Evolutionary conservation across 73 alveolate species (phyloP).

Genomic region (Blepharisma stoltei): DNA sequence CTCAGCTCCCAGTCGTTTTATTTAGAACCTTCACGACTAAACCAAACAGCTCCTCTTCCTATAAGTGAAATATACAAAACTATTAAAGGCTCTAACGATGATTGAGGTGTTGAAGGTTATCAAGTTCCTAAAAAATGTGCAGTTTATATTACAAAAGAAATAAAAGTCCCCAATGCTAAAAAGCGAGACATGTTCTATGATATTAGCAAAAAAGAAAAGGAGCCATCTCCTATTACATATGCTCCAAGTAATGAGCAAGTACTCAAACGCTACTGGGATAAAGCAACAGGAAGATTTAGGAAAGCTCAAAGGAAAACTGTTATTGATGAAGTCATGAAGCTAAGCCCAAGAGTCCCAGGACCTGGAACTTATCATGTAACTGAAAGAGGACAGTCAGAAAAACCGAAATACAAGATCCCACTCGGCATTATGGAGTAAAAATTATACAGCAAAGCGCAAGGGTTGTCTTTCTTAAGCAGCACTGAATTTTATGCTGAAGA

Average conservation of each 20-base stretch:
- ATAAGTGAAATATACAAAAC: neutral
- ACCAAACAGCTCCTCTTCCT: neutral
- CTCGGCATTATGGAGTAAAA: neutral
- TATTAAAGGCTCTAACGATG: neutral
- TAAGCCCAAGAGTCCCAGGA: slow-evolving; percentile 19
- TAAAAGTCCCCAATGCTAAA: neutral
- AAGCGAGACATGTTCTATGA: slow-evolving; percentile 24
- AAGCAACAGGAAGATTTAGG: neutral
- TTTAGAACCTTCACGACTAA: too few species aligned
- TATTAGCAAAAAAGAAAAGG: neutral
- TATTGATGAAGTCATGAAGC: neutral
- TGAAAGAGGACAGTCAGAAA: slow-evolving; percentile 17
- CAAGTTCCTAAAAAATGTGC: slow-evolving; percentile 11
- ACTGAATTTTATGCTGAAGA: neutral
- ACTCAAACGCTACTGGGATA: slow-evolving; percentile 3
- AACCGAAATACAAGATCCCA: neutral
- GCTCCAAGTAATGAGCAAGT: slow-evolving; percentile 1
- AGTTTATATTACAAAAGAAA: neutral
- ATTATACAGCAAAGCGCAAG: neutral
- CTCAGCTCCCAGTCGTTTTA: too few species aligned
- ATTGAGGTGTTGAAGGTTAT: neutral
- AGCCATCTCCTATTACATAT: slow-evolving; percentile 15
- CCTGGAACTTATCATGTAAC: neutral
- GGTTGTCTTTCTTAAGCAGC: neutral
- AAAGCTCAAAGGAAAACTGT: neutral